Evolutionary conservation across 495 filamentous ascomycete species (phyloP), one percentile per base, ranked within the genome.

Genomic region (Penicillium flavigenum): DNA sequence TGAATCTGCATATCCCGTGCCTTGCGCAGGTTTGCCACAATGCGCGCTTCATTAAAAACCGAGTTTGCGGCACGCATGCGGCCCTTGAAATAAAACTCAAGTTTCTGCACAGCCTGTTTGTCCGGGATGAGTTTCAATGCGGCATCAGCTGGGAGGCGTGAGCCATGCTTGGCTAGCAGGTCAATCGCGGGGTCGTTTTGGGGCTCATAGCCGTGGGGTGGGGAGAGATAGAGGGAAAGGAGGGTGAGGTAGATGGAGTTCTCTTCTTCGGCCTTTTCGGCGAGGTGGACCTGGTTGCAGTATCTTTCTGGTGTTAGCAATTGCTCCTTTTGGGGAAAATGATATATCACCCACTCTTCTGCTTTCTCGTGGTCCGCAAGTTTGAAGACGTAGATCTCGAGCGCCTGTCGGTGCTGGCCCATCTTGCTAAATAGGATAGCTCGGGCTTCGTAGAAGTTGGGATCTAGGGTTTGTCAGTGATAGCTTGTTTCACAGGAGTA

Each of bases 371-470:
- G 90, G 67, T 94, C 88, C 56, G 88, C 73, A 55, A 99, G 79
- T 63, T 93, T 92, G 76, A 96, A 99, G 12, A 98, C 92, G 67
- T 96, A 99, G 24, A 98, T 96, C 70, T 92, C 88, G 20, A 99
- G 73, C 0, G 95, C 93, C 69, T 96, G 91, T 67, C 90, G 88
- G 73, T 99, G 92, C 56, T 92, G 88, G 9, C 89, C 91, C 90
- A 99, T 96, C 62, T 95, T 95, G 71, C 90, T 91, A 31, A 98
- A 85, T 9, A 98, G 86, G 32, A 97, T 87, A 20, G 95, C 95
- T 51, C 92, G 86, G 5, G 91, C 87, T 71, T 98, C 94, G 73
- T 88, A 96, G 68, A 94, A 95, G 14, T 84, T 79, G 1, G 92
- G 82, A 69, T 96, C 91, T 93, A 56, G 20, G 12, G 38, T 26